Conservation (phyloP, 139 green algal species). For the Ettlia oleoabundans region DNA sequence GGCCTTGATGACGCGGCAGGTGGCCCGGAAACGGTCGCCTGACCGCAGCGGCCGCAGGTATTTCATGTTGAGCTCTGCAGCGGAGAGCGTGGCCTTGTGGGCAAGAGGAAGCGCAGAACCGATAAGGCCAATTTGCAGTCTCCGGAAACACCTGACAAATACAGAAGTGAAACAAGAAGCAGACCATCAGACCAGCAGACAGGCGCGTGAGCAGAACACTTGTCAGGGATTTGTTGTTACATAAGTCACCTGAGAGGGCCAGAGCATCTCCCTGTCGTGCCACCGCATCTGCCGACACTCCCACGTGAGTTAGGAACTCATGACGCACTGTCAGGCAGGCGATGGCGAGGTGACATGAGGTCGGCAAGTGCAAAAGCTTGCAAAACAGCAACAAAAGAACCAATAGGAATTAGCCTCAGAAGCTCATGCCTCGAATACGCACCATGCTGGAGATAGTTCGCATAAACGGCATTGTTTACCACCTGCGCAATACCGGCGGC, state of each 20-base stretch:
- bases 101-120: background rate
- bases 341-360: background rate
- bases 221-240: background rate
- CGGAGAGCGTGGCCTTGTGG: background rate
- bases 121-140: background rate
- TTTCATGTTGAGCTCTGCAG: constrained; percentile 50
- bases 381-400: background rate
- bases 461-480: constrained; percentile 34
- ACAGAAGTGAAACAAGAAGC: background rate
- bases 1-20: constrained; percentile 30
- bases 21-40: constrained; percentile 36
- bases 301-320: constrained; percentile 52
- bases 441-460: constrained; percentile 63
- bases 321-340: constrained; percentile 35
- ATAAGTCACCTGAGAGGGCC: constrained; percentile 40
- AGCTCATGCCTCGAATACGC: background rate
- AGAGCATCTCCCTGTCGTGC: constrained; percentile 53
- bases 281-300: constrained; percentile 46
- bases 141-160: background rate
- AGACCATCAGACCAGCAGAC: too few species aligned
- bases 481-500: too few species aligned
- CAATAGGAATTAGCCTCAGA: background rate
- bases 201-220: background rate
- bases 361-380: background rate
- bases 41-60: constrained; percentile 48